Evolutionary conservation across 2,329 filamentous ascomycete species (phyloP), one percentile per base, ranked within the genome.

Genomic region (Aspergillus vadensis): DNA sequence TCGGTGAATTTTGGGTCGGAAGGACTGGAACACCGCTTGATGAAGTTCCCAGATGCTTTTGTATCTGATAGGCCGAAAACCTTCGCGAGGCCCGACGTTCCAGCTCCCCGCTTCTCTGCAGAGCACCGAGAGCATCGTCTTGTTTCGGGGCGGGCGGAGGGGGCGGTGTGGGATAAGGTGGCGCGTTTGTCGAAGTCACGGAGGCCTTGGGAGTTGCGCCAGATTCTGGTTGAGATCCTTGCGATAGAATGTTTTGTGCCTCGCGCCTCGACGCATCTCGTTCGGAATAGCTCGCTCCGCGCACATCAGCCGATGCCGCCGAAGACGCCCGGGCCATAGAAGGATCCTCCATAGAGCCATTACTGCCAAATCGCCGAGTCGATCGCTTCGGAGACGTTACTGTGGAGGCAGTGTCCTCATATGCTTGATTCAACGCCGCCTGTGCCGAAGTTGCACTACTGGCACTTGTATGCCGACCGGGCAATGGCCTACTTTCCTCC

Each of bases 31-130:
- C 89, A 19, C 91, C 92, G 76, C 88, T 92, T 15, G 90, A 85
- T 41, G 89, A 88, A 15, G 88, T 85, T 10, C 94, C 94, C 2
- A 98, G 82, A 70, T 97, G 92, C 73, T 97, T 98, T 49, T 92
- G 91, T 67, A 99, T 96, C 72, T 99, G 95, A 74, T 98, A 99
- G 56, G 92, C 91, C 2, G 95, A 98, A 74, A 98, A 99, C 70
- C 95, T 85, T 67, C 94, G 85, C 14, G 95, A 99, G 0, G 95
- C 95, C 73, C 95, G 86, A 72, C 95, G 86, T 77, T 99, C 95
- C 53, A 99, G 80, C 67, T 97, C 93, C 19, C 94, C 94, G 36
- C 93, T 93, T 76, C 92, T 87, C 77, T 98, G 95, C 66, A 99
- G 78, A 54, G 93, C 92, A 52, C 92, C 92, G 55, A 99, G 81